Conservation (phyloP, 2,329 filamentous ascomycete genomes). For the Cadophora sp. region DNA sequence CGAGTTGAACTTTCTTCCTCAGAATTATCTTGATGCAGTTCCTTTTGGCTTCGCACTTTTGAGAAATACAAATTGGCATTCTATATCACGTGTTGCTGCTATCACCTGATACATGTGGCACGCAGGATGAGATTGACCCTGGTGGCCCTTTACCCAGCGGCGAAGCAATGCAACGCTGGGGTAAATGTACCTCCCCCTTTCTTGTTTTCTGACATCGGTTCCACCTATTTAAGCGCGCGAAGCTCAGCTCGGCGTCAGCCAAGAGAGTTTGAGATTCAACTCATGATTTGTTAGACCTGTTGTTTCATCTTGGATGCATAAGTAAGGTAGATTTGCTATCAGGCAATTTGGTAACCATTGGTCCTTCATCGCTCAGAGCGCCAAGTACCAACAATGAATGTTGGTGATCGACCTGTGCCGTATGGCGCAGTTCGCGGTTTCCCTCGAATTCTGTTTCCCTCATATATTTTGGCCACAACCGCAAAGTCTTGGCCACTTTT, state of each 20-base stretch:
- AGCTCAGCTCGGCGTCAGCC: not conserved
- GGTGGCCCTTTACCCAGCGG: not conserved
- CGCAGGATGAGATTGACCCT: not conserved
- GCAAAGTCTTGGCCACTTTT: not conserved
- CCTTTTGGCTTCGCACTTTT: no score
- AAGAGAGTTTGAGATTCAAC: not conserved
- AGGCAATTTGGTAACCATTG: not conserved
- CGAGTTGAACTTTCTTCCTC: no score
- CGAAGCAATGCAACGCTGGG: not conserved
- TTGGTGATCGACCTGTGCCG: not conserved
- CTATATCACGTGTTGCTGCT: not conserved
- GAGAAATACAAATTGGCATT: no score
- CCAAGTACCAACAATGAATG: not conserved
- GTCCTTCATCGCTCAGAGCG: not conserved
- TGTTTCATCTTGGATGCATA: not conserved
- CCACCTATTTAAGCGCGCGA: not conserved
- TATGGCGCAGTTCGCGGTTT: not conserved
- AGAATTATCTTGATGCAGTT: no score
- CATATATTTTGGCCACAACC: not conserved
- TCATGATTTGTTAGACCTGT: not conserved
- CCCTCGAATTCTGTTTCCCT: not conserved
- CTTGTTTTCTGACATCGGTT: not conserved
- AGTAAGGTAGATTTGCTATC: not conserved
- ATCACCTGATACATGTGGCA: not conserved
- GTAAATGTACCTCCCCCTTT: no score